Evolutionary conservation across 441 rosid species (phyloP), one percentile per base, ranked within the genome.

Genomic region (Populus trichocarpa): DNA sequence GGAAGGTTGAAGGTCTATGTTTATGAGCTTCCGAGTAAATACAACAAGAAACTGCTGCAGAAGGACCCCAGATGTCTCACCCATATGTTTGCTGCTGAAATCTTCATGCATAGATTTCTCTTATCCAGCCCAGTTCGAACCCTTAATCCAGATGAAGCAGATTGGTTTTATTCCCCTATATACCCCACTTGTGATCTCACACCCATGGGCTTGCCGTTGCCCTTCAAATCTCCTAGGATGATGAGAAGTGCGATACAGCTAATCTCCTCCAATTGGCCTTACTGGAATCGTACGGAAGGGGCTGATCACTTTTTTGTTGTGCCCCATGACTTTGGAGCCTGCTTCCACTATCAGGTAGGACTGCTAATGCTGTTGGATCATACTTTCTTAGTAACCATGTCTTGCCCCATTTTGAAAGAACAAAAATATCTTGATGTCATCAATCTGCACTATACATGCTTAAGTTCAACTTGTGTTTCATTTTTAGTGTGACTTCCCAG

Each of bases 1-100:
- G 97, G 98, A 61, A 91, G 83, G 90, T 82, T 94, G 75, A 94
- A 93, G 86, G 98, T 93, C 6, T 93, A 84, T 71, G 85, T 95
- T 11, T 93, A 95, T 57, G 98, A 93, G 77, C 98, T 95, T 16
- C 98, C 98, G 25, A 93, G 92, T 89, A 93, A 92, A 71, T 93
- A 95, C 87, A 95, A 91, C 84, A 95, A 90, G 88, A 95, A 95
- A 71, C 78, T 93, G 46, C 95, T 95, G 9, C 97, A 93, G 69
- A 93, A 93, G 75, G 99, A 95, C 23, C 91, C 97, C 28, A 86
- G 99, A 85, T 95, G 99, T 81, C 91, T 93, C 65, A 88, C 89
- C 35, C 97, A 95, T 83, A 95, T 95, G 99, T 95, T 95, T 85
- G 99, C 99, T 59, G 98, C 98, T 0, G 98, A 93, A 88, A 91